These are phyloP conservation scores for Colletotrichum magnum DNA, from an alignment of 2,329 filamentous ascomycete genomes.

Conservation along the genomic window DNA sequence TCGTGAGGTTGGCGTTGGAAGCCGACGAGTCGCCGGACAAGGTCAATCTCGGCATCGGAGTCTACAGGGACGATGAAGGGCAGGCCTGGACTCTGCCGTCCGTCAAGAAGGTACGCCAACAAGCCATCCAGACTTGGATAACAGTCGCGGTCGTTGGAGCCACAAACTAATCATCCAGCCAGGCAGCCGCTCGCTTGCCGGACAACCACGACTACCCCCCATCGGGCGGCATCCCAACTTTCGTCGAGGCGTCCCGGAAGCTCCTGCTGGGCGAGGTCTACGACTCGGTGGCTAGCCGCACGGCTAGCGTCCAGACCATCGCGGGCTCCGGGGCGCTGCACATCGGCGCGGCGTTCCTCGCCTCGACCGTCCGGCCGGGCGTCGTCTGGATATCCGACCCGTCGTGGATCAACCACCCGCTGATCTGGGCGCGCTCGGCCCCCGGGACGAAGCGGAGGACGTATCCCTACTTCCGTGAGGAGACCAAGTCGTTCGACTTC, in stretches of 20 bases:
- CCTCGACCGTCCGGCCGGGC: constrained; percentile 39
- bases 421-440: constrained; percentile 45
- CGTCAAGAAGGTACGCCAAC: constrained; percentile 10
- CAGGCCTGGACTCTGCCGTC: constrained; percentile 14
- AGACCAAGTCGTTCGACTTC: constrained; percentile 45
- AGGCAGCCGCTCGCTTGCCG: neutral
- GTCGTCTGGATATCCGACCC: constrained; percentile 49
- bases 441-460: constrained; percentile 38
- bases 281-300: constrained; percentile 9
- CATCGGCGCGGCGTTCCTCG: constrained; percentile 43
- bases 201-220: constrained; percentile 45
- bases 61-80: constrained; percentile 15
- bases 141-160: no score
- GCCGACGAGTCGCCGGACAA: neutral
- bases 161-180: neutral
- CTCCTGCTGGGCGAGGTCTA: constrained; percentile 42
- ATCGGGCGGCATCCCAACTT: constrained; percentile 42
- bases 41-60: constrained; percentile 24
- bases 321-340: constrained; percentile 48
- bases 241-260: constrained; percentile 44
- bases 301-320: constrained; percentile 48
- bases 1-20: neutral
- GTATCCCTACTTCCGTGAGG: constrained; percentile 47
- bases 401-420: constrained; percentile 50
- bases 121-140: neutral